Conservation (phyloP, 108 stramenopile species). For the Fragilariopsis cylindrus region DNA sequence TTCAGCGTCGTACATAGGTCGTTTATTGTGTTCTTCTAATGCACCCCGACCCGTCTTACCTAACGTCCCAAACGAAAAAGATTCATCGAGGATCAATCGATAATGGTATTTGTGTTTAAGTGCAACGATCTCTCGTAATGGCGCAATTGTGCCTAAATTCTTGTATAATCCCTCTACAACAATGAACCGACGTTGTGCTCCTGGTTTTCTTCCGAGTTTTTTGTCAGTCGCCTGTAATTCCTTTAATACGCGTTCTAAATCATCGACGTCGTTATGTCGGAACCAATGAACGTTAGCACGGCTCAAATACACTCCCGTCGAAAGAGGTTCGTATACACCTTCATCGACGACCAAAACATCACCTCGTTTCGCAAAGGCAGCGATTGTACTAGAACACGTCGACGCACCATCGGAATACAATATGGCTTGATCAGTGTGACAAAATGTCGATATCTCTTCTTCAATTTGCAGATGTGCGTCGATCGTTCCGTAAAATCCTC, state of each 20-base stretch:
- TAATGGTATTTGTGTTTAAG: constrained; percentile 92
- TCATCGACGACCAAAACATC: constrained; percentile 95
- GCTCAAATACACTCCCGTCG: constrained; percentile 88
- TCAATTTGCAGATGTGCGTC: constrained; percentile 93
- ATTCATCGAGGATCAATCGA: constrained; percentile 96
- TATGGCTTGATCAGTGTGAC: constrained; percentile 90
- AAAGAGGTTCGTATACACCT: constrained; percentile 88
- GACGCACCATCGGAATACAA: constrained; percentile 96
- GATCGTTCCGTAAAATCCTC: constrained; percentile 99
- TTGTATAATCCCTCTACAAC: constrained; percentile 97
- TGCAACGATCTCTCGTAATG: constrained; percentile 84
- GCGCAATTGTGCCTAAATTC: constrained; percentile 91
- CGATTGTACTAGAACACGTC: constrained; percentile 83
- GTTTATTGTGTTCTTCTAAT: constrained; percentile 61
- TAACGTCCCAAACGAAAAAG: constrained; percentile 89
- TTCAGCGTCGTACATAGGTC: constrained; percentile 85
- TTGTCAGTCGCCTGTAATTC: constrained; percentile 74
- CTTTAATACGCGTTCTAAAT: constrained; percentile 90
- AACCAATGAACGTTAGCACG: constrained; percentile 92
- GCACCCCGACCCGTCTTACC: constrained; percentile 88
- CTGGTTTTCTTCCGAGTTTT: constrained; percentile 60
- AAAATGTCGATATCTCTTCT: constrained; percentile 75
- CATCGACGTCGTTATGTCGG: constrained; percentile 96
- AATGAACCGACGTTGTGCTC: constrained; percentile 96
- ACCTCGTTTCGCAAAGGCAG: constrained; percentile 98